Base-by-base conservation (phyloP, 2,329 filamentous ascomycete genomes). In the Trichoderma guizhouense region DNA sequence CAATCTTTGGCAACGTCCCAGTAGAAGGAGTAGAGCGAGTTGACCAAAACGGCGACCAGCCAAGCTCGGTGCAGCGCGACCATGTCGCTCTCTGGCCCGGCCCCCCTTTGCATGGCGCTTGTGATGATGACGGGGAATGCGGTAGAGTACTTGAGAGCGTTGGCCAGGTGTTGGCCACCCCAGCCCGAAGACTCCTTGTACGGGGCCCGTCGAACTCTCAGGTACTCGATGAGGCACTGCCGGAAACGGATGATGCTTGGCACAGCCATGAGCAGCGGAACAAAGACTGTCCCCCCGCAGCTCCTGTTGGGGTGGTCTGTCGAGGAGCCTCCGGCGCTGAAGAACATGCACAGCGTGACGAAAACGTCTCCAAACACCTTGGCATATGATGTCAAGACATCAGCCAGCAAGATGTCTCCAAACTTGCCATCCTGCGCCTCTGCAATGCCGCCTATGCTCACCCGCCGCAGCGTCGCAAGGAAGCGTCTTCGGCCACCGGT, bases 1-100 rank as follows among this genome's bases (percentile, higher is more conserved):
- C 96, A 99, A 85, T 99, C 96, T 83, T 95, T 96, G 70, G 93
- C 88, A 34, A 98, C 90, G 78, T 99, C 96, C 96, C 96, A 99
- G 86, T 96, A 99, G 84, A 98, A 98, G n/a, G 92, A 94, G 83
- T 97, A 99, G 58, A 92, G 85, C 15, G 93, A 97, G 81, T 99
- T 98, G 77, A 96, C 79, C 39, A 94, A 84, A 34, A 93, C 92
- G 57, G 92, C 92, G 43, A 87, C 82, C 34, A 97, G 84, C 91
- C 93, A 96, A 62, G 84, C 83, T 53, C 84, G 84, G 79, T 89
- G 87, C 71, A 88, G 78, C 0, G 79, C 77, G 3, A 83, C 79
- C 73, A 82, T 81, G 6, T 83, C 81, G 43, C 79, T 79, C 15
- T 81, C 82, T 53, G 80, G 77, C 39, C 79, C 88, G 80, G 81